These are phyloP conservation scores for Ilex aquifolium DNA, from an alignment of 257 asterid genomes.

Conservation along the genomic window DNA sequence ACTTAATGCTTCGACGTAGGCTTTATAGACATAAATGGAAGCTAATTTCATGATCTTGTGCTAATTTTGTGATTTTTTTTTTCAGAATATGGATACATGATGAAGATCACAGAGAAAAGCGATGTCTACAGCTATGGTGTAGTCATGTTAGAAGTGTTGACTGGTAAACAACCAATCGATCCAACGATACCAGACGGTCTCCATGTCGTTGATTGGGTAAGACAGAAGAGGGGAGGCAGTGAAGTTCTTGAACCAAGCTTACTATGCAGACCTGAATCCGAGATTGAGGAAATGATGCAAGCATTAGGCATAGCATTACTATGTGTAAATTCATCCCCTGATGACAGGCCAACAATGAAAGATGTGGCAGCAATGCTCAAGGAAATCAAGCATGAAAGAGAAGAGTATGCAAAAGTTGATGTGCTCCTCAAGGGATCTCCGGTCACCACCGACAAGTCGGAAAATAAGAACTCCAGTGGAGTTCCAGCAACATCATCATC, in stretches of 20 bases:
- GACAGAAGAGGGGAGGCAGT: conserved; percentile 20
- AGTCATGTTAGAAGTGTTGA: conserved; percentile 38
- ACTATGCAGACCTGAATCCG: conserved; percentile 26
- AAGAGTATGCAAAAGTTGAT: conserved; percentile 36
- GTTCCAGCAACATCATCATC: conserved; percentile 31
- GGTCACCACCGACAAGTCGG: conserved; percentile 8
- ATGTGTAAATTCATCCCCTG: conserved; percentile 36
- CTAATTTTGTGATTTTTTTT: background rate
- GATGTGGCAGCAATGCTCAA: conserved; percentile 55
- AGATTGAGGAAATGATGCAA: conserved; percentile 38
- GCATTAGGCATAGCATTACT: conserved; percentile 37
- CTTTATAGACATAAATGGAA: too few relatives aligned
- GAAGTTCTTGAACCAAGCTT: conserved; percentile 33
- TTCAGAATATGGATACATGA: conserved; percentile 40
- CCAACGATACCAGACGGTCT: conserved; percentile 45
- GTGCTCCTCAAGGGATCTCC: conserved; percentile 26
- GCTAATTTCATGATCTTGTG: background rate
- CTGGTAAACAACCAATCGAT: conserved; percentile 46
- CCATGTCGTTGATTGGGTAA: conserved; percentile 39
- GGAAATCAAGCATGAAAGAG: conserved; percentile 45
- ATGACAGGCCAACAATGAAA: conserved; percentile 46
- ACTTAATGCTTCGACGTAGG: too few relatives aligned
- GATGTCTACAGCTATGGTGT: conserved; percentile 47
- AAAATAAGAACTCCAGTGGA: conserved; percentile 6
- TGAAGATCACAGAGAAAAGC: conserved; percentile 42